A percentile compares a stretch with the other conserved stretches of the same genome.
These are phyloP conservation scores for Arthrobotrys conoides DNA, from an alignment of 2,329 filamentous ascomycete species.

Conservation along the genomic window DNA sequence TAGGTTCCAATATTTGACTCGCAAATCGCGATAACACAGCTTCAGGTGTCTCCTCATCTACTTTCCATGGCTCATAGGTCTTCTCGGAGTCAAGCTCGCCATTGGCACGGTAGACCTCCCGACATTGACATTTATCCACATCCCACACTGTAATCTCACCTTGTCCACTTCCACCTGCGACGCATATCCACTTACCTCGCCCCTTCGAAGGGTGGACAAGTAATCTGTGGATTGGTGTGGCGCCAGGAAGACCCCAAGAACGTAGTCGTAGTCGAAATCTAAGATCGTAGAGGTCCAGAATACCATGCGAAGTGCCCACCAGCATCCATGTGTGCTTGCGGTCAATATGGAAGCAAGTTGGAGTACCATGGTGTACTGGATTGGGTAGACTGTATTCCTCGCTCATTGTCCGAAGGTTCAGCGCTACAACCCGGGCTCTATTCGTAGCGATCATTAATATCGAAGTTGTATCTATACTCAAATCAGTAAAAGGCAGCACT, in stretches of 20 bases:
- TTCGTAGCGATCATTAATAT: slow-evolving; percentile 89
- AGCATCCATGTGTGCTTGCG: slow-evolving; percentile 89
- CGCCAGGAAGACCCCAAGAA: slow-evolving; percentile 87
- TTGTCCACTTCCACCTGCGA: slow-evolving; percentile 86
- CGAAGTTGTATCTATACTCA: slow-evolving; percentile 78
- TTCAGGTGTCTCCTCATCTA: slow-evolving; percentile 90
- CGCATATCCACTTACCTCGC: slow-evolving; percentile 86
- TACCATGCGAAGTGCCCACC: slow-evolving; percentile 90
- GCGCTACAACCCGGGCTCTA: slow-evolving; percentile 82
- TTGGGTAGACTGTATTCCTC: slow-evolving; percentile 85
- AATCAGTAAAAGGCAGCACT: slow-evolving; percentile 25
- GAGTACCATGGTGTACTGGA: slow-evolving; percentile 89
- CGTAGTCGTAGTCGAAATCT: slow-evolving; percentile 91
- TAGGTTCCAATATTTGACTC: slow-evolving; percentile 72
- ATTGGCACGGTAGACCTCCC: slow-evolving; percentile 84
- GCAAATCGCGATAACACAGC: slow-evolving; percentile 89
- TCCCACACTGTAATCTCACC: slow-evolving; percentile 97
- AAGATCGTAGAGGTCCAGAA: slow-evolving; percentile 94
- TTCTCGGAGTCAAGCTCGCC: slow-evolving; percentile 71
- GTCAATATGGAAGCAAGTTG: slow-evolving; percentile 92
- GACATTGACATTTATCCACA: slow-evolving; percentile 87
- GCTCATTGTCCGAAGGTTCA: slow-evolving; percentile 90
- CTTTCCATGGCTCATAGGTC: slow-evolving; percentile 85
- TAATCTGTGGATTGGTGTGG: slow-evolving; percentile 83
- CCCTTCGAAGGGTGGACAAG: slow-evolving; percentile 83